phyloP scores from a whole-genome alignment of 306 rosid species.

The Vigna mungo region DNA sequence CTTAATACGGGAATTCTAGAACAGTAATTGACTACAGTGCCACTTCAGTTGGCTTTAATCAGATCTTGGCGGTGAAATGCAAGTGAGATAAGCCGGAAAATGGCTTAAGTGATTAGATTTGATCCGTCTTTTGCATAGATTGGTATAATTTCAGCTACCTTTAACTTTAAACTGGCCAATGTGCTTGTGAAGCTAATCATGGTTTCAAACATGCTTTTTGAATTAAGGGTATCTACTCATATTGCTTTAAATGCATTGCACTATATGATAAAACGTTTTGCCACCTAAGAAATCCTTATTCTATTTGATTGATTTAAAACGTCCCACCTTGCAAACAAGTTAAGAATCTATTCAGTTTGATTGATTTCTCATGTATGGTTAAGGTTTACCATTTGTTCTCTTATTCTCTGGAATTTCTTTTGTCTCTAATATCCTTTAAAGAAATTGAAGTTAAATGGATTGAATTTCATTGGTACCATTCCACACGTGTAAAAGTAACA shows the following conservation, averaged over 20 bases:
- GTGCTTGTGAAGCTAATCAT: not conserved
- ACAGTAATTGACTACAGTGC: not conserved
- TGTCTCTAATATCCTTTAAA: too few species aligned
- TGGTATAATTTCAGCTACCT: not conserved
- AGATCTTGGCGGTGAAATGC: too few species aligned
- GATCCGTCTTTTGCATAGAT: too few species aligned
- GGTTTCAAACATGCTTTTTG: not conserved
- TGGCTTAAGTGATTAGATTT: too few species aligned
- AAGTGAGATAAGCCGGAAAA: too few species aligned
- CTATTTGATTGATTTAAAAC: not conserved
- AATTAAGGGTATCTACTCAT: not conserved
- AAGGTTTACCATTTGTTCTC: not conserved
- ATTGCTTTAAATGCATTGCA: not conserved
- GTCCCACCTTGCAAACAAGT: not conserved
- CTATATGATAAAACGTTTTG: not conserved
- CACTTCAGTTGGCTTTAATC: not conserved
- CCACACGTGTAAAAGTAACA: too few species aligned
- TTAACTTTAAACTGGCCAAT: not conserved
- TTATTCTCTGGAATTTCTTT: not conserved
- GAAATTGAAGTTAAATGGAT: too few species aligned
- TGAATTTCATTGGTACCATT: too few species aligned
- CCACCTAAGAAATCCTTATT: not conserved
- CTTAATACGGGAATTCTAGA: constrained; percentile 1
- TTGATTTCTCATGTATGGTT: not conserved
- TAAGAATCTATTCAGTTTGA: not conserved